phyloP scores from a whole-genome alignment of 371 early-diverging fungal genomes.

The Mortierella polycephala region DNA sequence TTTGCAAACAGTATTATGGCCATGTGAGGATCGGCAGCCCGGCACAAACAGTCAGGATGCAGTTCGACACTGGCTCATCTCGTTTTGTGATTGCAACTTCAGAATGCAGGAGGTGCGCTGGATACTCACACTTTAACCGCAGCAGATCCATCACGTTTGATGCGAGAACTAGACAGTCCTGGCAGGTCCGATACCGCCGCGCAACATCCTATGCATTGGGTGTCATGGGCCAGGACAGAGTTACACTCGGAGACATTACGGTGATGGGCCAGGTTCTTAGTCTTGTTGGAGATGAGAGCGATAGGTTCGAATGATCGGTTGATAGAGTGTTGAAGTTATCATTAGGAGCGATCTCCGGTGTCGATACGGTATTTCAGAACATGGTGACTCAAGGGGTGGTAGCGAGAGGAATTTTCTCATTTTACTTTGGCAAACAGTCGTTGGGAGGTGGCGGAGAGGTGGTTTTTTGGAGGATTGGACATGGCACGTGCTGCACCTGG shows the following conservation, averaged over 20 bases:
- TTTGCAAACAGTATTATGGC: constrained; percentile 15
- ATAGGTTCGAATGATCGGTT: constrained; percentile 56
- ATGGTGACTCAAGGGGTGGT: constrained; percentile 36
- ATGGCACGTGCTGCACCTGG: constrained; percentile 5
- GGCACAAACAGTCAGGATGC: constrained; percentile 61
- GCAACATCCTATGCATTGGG: constrained; percentile 63
- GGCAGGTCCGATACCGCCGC: constrained; percentile 62
- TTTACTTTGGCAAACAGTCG: constrained; percentile 32
- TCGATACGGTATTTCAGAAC: constrained; percentile 12
- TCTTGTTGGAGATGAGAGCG: constrained; percentile 56
- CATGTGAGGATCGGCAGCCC: constrained; percentile 66
- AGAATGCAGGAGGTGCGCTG: constrained; percentile 61
- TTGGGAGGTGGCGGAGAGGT: constrained; percentile 11
- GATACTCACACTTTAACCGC: constrained; percentile 61
- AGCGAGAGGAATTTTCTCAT: constrained; percentile 56
- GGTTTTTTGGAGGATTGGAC: constrained; percentile 18
- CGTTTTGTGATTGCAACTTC: constrained; percentile 61
- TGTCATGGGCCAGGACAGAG: constrained; percentile 58
- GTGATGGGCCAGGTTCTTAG: constrained; percentile 59
- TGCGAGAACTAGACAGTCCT: constrained; percentile 33
- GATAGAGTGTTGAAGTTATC: constrained; percentile 59
- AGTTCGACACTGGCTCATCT: constrained; percentile 71
- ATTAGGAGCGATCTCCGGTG: constrained; percentile 46
- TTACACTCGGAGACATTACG: constrained; percentile 51
- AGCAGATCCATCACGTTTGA: constrained; percentile 60